phyloP scores from a whole-genome alignment of 768 basidiomycete species.

The Amanita rubescens region DNA sequence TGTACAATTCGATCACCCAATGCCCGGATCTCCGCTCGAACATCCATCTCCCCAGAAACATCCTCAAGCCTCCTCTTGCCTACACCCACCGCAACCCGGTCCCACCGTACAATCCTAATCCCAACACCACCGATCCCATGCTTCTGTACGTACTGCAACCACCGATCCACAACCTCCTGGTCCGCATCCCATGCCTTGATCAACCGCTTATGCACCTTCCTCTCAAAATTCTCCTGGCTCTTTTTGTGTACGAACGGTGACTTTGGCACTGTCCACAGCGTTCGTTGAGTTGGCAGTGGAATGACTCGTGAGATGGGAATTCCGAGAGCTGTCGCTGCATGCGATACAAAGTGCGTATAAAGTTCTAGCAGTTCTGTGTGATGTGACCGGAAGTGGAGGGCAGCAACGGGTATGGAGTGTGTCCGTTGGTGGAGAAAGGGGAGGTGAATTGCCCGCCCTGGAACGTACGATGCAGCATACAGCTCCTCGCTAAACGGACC shows the following conservation, averaged over 20 bases:
- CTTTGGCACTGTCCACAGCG: slow-evolving; percentile 79
- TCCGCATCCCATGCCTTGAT: slow-evolving; percentile 92
- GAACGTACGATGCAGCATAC: slow-evolving; percentile 51
- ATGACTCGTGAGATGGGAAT: slow-evolving; percentile 67
- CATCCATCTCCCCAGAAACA: slow-evolving; percentile 21
- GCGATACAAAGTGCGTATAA: slow-evolving; percentile 77
- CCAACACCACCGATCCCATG: slow-evolving; percentile 84
- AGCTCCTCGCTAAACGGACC: slow-evolving; percentile 29
- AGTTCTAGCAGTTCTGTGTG: slow-evolving; percentile 59
- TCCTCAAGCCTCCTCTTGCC: slow-evolving; percentile 22
- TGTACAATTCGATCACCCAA: no score
- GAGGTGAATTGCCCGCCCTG: slow-evolving; percentile 50
- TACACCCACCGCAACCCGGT: slow-evolving; percentile 49
- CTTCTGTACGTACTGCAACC: slow-evolving; percentile 69
- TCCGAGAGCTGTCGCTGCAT: slow-evolving; percentile 78
- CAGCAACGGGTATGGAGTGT: slow-evolving; percentile 70
- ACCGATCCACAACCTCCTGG: slow-evolving; percentile 66
- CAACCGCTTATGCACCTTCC: slow-evolving; percentile 72
- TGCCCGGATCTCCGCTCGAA: slow-evolving; percentile 26
- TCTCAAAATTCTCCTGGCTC: slow-evolving; percentile 90
- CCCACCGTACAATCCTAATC: slow-evolving; percentile 75
- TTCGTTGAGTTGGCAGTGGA: slow-evolving; percentile 64
- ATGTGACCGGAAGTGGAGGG: slow-evolving; percentile 79
- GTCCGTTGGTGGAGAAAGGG: slow-evolving; percentile 53
- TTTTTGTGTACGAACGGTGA: slow-evolving; percentile 92